These are phyloP conservation scores for Gastrolobium villosum DNA, from an alignment of 306 rosid genomes.

Conservation along the genomic window DNA sequence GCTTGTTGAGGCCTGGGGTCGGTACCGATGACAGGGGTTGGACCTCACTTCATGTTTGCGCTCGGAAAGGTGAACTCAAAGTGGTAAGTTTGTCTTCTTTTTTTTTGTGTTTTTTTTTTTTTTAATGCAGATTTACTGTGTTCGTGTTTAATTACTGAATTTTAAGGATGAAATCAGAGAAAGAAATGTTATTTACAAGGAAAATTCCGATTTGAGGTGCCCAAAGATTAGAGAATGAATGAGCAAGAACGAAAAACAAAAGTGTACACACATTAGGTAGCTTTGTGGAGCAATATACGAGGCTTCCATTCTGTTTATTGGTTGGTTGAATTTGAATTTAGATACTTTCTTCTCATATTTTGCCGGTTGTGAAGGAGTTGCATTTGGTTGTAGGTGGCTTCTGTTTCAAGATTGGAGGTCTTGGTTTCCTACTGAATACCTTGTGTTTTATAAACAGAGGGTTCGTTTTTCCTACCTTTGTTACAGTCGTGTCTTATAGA, in stretches of 20 bases:
- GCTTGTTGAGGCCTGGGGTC: conserved; percentile 57
- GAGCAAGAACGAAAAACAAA: neutral
- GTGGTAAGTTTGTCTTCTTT: conserved; percentile 48
- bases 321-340: conserved; percentile 21
- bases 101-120: neutral
- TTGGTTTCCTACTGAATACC: neutral
- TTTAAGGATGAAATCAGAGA: neutral
- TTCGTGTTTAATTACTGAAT: neutral
- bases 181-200: neutral
- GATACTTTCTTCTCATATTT: neutral
- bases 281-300: neutral
- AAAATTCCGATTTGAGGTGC: neutral
- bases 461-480: neutral
- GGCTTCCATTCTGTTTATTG: neutral
- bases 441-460: neutral
- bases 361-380: conserved; percentile 9
- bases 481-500: neutral
- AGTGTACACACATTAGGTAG: neutral
- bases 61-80: conserved; percentile 82
- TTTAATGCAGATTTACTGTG: neutral
- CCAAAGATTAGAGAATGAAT: neutral
- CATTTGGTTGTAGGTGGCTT: neutral
- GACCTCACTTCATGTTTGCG: conserved; percentile 81
- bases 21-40: conserved; percentile 92
- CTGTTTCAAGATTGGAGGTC: neutral